phyloP scores from a whole-genome alignment of 1,284 basidiomycete genomes.

The Wallemia hederae region DNA sequence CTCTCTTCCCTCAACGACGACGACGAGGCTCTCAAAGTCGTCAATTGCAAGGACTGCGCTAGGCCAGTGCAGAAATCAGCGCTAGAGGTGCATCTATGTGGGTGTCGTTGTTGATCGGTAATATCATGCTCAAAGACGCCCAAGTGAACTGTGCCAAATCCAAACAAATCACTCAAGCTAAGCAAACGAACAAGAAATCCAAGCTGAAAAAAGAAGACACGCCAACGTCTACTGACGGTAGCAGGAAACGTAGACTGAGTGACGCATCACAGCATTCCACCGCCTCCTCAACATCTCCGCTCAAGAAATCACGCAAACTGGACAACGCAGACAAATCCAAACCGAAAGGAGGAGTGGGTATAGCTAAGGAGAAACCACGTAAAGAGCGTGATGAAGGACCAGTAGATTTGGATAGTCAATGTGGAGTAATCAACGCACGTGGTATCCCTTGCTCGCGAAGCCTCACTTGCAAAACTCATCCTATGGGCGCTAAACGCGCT shows the following conservation, averaged over 20 bases:
- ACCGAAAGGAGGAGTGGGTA: background rate
- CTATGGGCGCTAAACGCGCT: slow-evolving; percentile 82
- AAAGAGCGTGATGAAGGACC: slow-evolving; percentile 21
- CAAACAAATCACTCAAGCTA: background rate
- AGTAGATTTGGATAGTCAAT: slow-evolving; percentile 71
- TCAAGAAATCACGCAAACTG: background rate
- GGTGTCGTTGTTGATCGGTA: background rate
- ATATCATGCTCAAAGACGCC: background rate
- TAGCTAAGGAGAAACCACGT: too few species aligned
- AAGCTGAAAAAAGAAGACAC: background rate
- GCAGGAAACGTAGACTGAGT: background rate
- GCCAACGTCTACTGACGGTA: background rate
- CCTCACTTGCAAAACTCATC: slow-evolving; percentile 90
- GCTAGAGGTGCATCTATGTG: background rate
- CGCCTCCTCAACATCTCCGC: background rate
- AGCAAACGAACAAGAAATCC: background rate
- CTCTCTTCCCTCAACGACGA: background rate
- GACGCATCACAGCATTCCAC: background rate
- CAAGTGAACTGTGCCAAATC: background rate
- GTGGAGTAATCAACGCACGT: slow-evolving; percentile 94
- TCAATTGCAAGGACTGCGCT: background rate
- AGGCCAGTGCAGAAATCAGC: background rate
- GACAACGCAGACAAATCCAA: background rate
- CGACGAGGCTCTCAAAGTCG: background rate
- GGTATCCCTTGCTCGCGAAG: slow-evolving; percentile 77